These are phyloP conservation scores for Coemansia sp. DNA, from an alignment of 192 early-diverging fungal species.

Conservation along the genomic window DNA sequence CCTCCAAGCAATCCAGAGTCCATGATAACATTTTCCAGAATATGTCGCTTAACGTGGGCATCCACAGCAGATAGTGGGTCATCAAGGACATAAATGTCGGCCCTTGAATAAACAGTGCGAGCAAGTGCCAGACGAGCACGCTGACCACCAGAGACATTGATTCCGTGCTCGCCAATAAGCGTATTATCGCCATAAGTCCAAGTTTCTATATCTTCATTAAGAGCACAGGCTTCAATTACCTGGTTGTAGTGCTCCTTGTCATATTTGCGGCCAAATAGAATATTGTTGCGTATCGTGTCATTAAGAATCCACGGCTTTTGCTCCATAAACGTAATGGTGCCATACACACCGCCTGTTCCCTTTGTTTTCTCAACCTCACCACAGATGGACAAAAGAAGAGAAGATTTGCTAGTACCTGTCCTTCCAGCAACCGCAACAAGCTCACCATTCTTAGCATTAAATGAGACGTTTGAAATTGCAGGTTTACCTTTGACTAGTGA, in stretches of 20 bases:
- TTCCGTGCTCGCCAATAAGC: conserved; percentile 17
- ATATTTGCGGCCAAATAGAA: conserved; percentile 33
- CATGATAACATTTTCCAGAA: conserved; percentile 54
- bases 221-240: conserved; percentile 23
- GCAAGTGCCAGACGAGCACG: conserved; percentile 1
- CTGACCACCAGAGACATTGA: conserved; percentile 1
- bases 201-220: neutral
- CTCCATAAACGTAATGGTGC: conserved; percentile 45
- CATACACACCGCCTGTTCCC: conserved; percentile 28
- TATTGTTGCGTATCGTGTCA: conserved; percentile 47
- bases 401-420: conserved; percentile 70
- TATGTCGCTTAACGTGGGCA: conserved; percentile 59
- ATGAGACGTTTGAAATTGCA: conserved; percentile 9
- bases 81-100: conserved; percentile 67
- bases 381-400: conserved; percentile 65
- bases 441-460: conserved; percentile 61
- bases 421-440: conserved; percentile 77
- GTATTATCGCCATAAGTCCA: neutral
- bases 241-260: conserved; percentile 15
- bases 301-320: conserved; percentile 52
- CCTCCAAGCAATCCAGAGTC: conserved; percentile 22
- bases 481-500: neutral
- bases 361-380: conserved; percentile 75
- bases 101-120: conserved; percentile 20
- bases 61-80: conserved; percentile 72